phyloP scores from a whole-genome alignment of 225 moss, liverwort and hornwort genomes.

The Antitrichia curtipendula region DNA sequence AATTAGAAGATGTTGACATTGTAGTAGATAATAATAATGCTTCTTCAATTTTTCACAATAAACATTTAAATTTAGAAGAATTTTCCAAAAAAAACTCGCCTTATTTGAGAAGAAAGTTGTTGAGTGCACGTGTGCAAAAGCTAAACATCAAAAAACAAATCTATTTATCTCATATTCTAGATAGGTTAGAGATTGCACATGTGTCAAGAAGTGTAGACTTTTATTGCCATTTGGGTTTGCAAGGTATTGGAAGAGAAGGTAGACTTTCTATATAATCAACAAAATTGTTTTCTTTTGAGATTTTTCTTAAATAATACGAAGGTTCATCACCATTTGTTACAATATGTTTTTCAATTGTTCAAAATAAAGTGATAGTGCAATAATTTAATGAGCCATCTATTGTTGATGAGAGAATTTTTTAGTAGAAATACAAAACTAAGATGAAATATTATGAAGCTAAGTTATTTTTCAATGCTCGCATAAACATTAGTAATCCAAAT shows the following conservation, averaged over 20 bases:
- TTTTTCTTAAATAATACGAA: background rate
- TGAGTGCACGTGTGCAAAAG: background rate
- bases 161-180: background rate
- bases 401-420: too few relatives aligned
- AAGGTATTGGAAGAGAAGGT: background rate
- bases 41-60: background rate
- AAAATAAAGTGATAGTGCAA: background rate
- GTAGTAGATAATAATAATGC: too few relatives aligned
- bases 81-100: background rate
- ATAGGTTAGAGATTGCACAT: background rate
- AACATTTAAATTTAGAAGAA: background rate
- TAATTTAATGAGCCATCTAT: background rate
- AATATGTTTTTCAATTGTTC: background rate
- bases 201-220: background rate
- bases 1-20: background rate
- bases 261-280: background rate
- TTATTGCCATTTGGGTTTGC: background rate
- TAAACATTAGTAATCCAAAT: rapidly evolving
- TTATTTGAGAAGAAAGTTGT: background rate
- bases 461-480: background rate
- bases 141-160: background rate
- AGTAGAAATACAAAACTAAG: background rate
- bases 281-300: background rate
- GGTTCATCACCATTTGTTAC: background rate
- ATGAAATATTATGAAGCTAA: background rate